Evolutionary conservation across 2,329 filamentous ascomycete species (phyloP).

Genomic region (Curvularia sp.): DNA sequence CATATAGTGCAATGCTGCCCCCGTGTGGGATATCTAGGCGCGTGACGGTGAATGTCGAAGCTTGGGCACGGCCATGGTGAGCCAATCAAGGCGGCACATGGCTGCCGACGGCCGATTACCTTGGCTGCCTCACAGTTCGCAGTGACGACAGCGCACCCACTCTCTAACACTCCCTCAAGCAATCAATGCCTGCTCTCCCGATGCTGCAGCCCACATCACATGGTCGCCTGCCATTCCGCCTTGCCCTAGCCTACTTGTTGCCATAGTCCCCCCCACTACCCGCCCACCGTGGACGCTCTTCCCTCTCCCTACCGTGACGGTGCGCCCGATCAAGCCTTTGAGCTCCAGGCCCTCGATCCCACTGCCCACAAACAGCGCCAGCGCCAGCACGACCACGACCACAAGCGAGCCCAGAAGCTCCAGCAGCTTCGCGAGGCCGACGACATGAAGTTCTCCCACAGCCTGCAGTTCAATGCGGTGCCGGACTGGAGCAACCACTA

Average conservation of each 20-base stretch:
- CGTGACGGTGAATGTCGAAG: not conserved
- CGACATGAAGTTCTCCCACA: constrained; percentile 99
- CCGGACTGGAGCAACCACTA: constrained; percentile 99
- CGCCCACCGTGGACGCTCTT: constrained; percentile 38
- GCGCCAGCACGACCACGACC: constrained; percentile 32
- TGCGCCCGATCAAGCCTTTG: constrained; percentile 33
- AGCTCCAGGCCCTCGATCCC: constrained; percentile 41
- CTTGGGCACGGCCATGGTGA: not conserved
- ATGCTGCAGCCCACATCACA: constrained; percentile 16
- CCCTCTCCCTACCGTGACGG: constrained; percentile 26
- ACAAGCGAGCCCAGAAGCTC: constrained; percentile 68
- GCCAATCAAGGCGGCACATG: constrained; percentile 22
- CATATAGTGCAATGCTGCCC: not conserved
- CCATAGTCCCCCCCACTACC: constrained; percentile 11
- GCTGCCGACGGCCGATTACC: not conserved
- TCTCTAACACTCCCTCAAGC: constrained; percentile 8
- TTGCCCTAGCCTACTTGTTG: constrained; percentile 11
- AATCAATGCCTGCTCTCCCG: constrained; percentile 12
- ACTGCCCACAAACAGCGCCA: constrained; percentile 14
- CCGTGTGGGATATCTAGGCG: not conserved
- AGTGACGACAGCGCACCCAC: constrained; percentile 17
- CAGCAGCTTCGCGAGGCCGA: constrained; percentile 73
- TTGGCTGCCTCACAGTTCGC: constrained; percentile 8
- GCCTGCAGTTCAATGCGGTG: constrained; percentile 98
- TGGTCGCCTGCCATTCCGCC: constrained; percentile 16